These are phyloP conservation scores for Gossypium trilobum DNA, from an alignment of 441 rosid species.

Conservation along the genomic window DNA sequence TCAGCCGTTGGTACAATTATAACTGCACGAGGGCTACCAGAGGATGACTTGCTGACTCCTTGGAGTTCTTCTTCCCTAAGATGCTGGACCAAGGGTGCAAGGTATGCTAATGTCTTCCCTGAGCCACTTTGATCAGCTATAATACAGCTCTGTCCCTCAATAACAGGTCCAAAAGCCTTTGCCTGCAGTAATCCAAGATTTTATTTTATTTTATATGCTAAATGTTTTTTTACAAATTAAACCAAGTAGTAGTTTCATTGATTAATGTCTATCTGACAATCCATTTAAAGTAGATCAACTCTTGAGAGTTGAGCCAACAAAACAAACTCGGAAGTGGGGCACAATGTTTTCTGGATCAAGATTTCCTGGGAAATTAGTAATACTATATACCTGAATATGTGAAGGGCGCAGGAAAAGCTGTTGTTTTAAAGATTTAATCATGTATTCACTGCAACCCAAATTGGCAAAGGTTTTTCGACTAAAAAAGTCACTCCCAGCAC, in stretches of 20 bases:
- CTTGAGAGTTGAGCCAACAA: neutral
- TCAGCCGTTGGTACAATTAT: constrained; percentile 85
- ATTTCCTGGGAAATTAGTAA: neutral
- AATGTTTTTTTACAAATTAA: neutral
- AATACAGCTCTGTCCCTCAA: constrained; percentile 67
- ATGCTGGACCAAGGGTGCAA: constrained; percentile 69
- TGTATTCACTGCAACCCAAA: constrained; percentile 54
- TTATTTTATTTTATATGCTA: neutral
- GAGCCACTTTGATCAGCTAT: constrained; percentile 97
- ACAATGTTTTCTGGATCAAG: neutral
- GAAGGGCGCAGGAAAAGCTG: constrained; percentile 57
- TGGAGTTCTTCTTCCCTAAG: constrained; percentile 77
- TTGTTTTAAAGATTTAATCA: constrained; percentile 56
- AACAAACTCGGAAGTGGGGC: neutral
- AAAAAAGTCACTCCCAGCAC: constrained; percentile 44
- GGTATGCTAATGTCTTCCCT: constrained; percentile 88
- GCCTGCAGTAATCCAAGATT: constrained; percentile 44
- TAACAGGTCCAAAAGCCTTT: constrained; percentile 62
- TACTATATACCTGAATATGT: constrained; percentile 56
- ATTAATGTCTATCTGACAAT: neutral
- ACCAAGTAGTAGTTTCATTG: neutral
- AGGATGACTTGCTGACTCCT: constrained; percentile 45
- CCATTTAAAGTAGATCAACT: neutral
- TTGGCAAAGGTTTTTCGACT: constrained; percentile 59
- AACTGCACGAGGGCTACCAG: constrained; percentile 62